A percentile compares a stretch with the other conserved stretches of the same genome.
Evolutionary conservation across 441 rosid genomes (phyloP).

Genomic region (Jatropha podagrica): DNA sequence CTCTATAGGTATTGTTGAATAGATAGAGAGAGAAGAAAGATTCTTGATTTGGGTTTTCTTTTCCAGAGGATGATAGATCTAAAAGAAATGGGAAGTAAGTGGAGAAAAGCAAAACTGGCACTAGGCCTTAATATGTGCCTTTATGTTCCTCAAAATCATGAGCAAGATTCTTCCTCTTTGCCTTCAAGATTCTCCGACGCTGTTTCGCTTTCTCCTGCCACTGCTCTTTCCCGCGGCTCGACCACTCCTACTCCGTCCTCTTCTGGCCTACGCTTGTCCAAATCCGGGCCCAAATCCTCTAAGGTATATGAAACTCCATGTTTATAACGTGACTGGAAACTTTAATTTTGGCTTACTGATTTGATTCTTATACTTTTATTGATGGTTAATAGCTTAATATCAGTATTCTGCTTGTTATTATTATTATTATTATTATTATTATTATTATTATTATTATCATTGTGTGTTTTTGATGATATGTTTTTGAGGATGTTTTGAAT

Average conservation of each 20-base stretch:
- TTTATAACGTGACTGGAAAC: neutral
- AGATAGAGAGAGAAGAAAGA: neutral
- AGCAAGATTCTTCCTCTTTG: conserved; percentile 16
- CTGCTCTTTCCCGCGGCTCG: conserved; percentile 22
- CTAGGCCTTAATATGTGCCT: conserved; percentile 71
- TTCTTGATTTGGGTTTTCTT: neutral
- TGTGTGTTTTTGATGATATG: neutral
- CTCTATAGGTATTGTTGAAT: neutral
- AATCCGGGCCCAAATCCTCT: conserved; percentile 46
- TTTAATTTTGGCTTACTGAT: neutral
- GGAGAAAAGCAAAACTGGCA: conserved; percentile 83
- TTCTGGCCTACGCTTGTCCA: conserved; percentile 58
- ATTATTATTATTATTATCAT: neutral
- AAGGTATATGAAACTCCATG: conserved; percentile 41
- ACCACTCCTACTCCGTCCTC: conserved; percentile 61
- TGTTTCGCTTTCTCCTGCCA: conserved; percentile 38
- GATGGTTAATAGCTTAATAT: neutral
- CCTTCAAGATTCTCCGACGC: conserved; percentile 48
- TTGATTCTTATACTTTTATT: neutral
- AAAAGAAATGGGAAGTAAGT: conserved; percentile 45
- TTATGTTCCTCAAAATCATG: conserved; percentile 54
- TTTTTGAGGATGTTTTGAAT: neutral
- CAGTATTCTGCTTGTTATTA: neutral
- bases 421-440: neutral
- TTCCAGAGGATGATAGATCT: conserved; percentile 14